These are phyloP conservation scores for Leccinum huronense DNA, from an alignment of 1,284 basidiomycete species.

Conservation along the genomic window DNA sequence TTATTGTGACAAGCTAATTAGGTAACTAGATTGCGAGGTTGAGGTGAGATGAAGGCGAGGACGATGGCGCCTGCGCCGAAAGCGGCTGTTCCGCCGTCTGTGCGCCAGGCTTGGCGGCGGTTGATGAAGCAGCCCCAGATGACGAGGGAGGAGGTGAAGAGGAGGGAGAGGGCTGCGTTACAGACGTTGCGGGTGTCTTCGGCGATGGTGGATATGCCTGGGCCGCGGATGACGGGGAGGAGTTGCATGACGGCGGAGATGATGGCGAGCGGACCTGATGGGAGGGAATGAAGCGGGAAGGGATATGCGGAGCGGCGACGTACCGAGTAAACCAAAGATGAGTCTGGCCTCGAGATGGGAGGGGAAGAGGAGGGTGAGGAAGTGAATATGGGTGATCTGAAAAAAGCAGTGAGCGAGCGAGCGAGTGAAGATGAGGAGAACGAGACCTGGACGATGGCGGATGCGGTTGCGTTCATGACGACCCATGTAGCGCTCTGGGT, in stretches of 20 bases:
- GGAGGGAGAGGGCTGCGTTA: slow-evolving; percentile 90
- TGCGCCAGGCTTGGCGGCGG: slow-evolving; percentile 89
- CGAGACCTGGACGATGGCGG: slow-evolving; percentile 77
- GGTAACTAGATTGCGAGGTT: too few relatives aligned
- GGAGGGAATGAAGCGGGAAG: background rate
- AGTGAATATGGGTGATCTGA: slow-evolving; percentile 97
- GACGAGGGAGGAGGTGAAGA: slow-evolving; percentile 87
- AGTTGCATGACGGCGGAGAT: slow-evolving; percentile 85
- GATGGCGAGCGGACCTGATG: too few relatives aligned
- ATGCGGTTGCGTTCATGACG: slow-evolving; percentile 84
- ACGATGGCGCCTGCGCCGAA: slow-evolving; percentile 84
- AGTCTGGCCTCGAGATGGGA: slow-evolving; percentile 88
- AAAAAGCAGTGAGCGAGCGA: background rate
- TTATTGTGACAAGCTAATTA: too few relatives aligned
- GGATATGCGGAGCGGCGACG: slow-evolving; percentile 13
- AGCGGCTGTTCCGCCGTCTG: slow-evolving; percentile 91
- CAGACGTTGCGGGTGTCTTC: slow-evolving; percentile 89
- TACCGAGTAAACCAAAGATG: slow-evolving; percentile 83
- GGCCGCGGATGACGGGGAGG: slow-evolving; percentile 59
- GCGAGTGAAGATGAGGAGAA: background rate
- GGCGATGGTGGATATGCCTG: slow-evolving; percentile 56
- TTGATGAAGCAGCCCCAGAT: slow-evolving; percentile 95
- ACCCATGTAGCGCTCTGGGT: slow-evolving; percentile 80
- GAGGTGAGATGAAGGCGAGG: slow-evolving; percentile 63
- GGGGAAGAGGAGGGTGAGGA: slow-evolving; percentile 93